phyloP scores from a whole-genome alignment of 768 basidiomycete genomes.

The Mycena chlorophos region DNA sequence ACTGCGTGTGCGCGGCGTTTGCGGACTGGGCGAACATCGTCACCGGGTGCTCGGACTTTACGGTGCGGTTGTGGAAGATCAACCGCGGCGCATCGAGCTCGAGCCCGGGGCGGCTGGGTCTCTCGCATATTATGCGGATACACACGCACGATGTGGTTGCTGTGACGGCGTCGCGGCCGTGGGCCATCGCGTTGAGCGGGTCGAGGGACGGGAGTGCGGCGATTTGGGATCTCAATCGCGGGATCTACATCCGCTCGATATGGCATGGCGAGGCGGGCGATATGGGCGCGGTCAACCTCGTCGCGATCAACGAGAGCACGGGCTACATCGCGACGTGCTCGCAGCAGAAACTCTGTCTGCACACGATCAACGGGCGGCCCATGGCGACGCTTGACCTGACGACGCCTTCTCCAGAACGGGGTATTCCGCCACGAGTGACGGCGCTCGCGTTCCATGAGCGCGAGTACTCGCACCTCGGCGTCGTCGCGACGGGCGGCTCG shows the following conservation, averaged over 20 bases:
- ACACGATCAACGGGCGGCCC: constrained; percentile 83
- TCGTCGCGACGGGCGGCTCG: constrained; percentile 84
- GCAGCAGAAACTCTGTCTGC: constrained; percentile 63
- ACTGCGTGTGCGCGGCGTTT: constrained; percentile 68
- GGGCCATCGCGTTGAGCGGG: constrained; percentile 84
- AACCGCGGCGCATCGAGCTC: no score
- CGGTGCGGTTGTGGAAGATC: background rate
- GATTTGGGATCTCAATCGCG: constrained; percentile 87
- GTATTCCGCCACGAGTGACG: constrained; percentile 58
- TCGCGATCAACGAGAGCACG: constrained; percentile 83
- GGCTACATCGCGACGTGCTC: constrained; percentile 90
- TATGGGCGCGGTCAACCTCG: constrained; percentile 57
- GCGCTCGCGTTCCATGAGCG: constrained; percentile 86
- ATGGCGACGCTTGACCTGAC: constrained; percentile 71
- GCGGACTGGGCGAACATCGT: constrained; percentile 70
- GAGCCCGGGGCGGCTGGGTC: no score
- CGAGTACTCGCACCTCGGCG: constrained; percentile 75
- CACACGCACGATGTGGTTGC: constrained; percentile 70
- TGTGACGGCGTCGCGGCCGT: constrained; percentile 72
- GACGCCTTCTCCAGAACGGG: constrained; percentile 41
- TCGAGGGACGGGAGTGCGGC: constrained; percentile 84
- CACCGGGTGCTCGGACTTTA: background rate
- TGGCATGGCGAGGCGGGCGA: constrained; percentile 58
- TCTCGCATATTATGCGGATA: no score
- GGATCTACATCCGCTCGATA: constrained; percentile 77